Evolutionary conservation across 23 red algal species (phyloP), one percentile per base, ranked within the genome.

Genomic region (Gracilaria gracilis): DNA sequence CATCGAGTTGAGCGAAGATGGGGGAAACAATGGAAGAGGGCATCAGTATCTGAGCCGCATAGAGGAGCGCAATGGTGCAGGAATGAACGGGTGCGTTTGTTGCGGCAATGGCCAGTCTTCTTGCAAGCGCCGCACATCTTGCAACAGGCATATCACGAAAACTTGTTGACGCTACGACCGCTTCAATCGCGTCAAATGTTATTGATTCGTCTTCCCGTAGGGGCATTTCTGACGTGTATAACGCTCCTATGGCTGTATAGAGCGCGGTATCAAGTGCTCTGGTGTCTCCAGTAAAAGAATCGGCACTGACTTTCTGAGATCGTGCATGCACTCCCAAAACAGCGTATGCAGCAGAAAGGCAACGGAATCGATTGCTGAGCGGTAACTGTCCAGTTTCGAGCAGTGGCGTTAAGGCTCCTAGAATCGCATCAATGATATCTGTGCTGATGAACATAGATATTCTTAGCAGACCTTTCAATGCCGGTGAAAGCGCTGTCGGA

Each of bases 251-350:
- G 15, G 87, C 23, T 15, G 74, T 67, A 39, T 90, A 90, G 47
- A 90, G 71, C 13, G 87, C 67, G 1, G 87, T 90, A 51, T 90
- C 87, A 50, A 90, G 54, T 28, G 87, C 73, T 33, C 87, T 67
- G 34, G 87, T 81, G 28, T 90, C 87, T 47, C 74, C 73, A 57
- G 87, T 90, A 51, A 90, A 90, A 29, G 87, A 79, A 75, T 90
- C 87, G 37, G 87, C 70, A 61, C 74, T 74, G 11, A 74, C 57
- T 81, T 90, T 70, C 76, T 80, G 54, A 46, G 74, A 66, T 38
- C 87, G 87, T 14, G 87, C 38, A 61, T 90, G 51, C 16, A 81
- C 39, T n/a, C 87, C 87, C 29, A 90, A 72, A 67, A 90, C 74
- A 5, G 87, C 87, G 37, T 90, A 90, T 34, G 87, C 87, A 4